Percentiles rank a stretch among this genome's conserved stretches.
Conservation (phyloP, 805 yeast genomes). For the Metschnikowia picachoensis region DNA sequence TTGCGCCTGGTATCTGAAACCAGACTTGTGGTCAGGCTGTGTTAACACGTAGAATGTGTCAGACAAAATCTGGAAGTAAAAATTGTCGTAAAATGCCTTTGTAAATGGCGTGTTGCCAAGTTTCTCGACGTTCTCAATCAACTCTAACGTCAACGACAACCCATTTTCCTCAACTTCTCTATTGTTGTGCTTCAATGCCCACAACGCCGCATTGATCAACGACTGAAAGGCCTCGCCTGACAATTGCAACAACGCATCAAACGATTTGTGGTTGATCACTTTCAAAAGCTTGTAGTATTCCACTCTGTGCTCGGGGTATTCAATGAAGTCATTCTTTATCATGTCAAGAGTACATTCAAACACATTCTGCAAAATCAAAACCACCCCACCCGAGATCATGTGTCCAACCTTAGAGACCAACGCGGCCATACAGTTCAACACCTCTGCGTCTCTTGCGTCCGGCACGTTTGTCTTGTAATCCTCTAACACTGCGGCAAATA, state of each 20-base stretch:
- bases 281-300: conserved; percentile 89
- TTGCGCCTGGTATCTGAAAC: conserved; percentile 83
- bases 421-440: conserved; percentile 89
- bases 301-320: conserved; percentile 96
- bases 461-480: conserved; percentile 89
- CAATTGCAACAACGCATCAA: conserved; percentile 79
- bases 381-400: conserved; percentile 84
- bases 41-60: conserved; percentile 93
- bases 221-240: conserved; percentile 91
- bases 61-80: conserved; percentile 81
- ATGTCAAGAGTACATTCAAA: conserved; percentile 92
- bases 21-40: conserved; percentile 96
- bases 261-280: conserved; percentile 80
- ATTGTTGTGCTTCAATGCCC: conserved; percentile 98
- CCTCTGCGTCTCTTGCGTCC: conserved; percentile 97
- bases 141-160: conserved; percentile 74
- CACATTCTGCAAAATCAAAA: conserved; percentile 80
- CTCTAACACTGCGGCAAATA: conserved; percentile 78
- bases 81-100: conserved; percentile 81
- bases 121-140: conserved; percentile 78
- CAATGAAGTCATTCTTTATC: conserved; percentile 94
- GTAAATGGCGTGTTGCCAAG: conserved; percentile 71
- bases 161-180: conserved; percentile 96
- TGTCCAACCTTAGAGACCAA: conserved; percentile 84
- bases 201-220: conserved; percentile 87